Percentiles rank a stretch among this genome's conserved stretches.
Conservation (phyloP, 1,284 basidiomycete genomes). For the Trametes sp. region DNA sequence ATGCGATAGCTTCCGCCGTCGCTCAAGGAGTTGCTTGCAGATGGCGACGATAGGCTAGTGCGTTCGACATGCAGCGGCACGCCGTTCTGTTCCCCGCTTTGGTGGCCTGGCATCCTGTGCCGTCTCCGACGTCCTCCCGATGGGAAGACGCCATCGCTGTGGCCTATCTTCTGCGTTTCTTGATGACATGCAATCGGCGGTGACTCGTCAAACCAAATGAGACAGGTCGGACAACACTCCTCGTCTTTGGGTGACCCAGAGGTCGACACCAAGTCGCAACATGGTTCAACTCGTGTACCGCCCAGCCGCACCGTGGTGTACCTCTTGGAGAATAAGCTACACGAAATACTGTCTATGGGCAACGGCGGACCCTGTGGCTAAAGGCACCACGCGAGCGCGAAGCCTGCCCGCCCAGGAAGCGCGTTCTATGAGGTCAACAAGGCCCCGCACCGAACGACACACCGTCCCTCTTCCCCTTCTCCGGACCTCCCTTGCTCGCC, state of each 20-base stretch:
- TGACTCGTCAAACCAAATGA: too few relatives aligned
- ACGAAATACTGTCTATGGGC: background rate
- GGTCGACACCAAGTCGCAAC: background rate
- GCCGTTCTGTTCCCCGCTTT: slow-evolving; percentile 5
- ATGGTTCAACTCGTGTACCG: background rate
- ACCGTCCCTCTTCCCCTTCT: background rate
- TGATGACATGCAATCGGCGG: background rate
- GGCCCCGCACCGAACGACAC: slow-evolving; percentile 3
- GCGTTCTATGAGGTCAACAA: slow-evolving; percentile 10
- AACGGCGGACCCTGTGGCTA: slow-evolving; percentile 14
- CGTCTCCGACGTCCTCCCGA: slow-evolving; percentile 22
- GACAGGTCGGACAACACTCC: too few relatives aligned
- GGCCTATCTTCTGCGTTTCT: slow-evolving; percentile 8
- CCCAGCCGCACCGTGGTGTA: background rate
- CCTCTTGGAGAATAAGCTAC: background rate
- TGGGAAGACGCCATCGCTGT: slow-evolving; percentile 8
- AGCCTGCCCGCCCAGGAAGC: slow-evolving; percentile 1
- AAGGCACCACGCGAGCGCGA: slow-evolving; percentile 13
- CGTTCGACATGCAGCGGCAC: slow-evolving; percentile 2
- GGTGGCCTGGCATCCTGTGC: slow-evolving; percentile 14
- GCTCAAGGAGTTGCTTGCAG: slow-evolving; percentile 17
- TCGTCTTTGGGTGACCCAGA: too few relatives aligned
- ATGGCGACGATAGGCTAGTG: slow-evolving; percentile 11
- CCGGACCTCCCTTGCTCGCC: background rate
- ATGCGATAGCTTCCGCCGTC: slow-evolving; percentile 2